These are phyloP conservation scores for Pythium rhizo-oryzae DNA, from an alignment of 352 stramenopile genomes.

Conservation along the genomic window DNA sequence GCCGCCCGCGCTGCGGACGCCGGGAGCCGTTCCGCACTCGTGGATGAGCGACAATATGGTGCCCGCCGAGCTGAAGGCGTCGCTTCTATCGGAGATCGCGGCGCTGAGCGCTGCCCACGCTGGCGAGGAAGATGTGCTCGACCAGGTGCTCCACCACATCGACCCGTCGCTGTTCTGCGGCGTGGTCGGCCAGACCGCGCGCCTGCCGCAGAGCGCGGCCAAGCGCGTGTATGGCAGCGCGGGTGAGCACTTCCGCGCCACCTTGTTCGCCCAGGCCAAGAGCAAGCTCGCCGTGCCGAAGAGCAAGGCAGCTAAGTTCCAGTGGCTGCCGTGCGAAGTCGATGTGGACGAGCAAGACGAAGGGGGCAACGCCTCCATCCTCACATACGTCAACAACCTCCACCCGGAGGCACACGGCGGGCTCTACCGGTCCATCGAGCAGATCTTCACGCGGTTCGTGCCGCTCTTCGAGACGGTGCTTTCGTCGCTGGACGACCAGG, in stretches of 20 bases:
- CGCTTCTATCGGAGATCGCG: constrained; percentile 31
- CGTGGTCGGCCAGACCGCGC: constrained; percentile 41
- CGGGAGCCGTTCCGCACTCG: constrained; percentile 30
- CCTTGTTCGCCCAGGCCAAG: constrained; percentile 28
- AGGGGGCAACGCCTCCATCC: not conserved
- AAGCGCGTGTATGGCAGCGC: constrained; percentile 12
- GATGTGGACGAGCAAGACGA: not conserved
- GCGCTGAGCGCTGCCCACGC: constrained; percentile 41
- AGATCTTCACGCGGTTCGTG: constrained; percentile 28
- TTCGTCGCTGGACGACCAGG: constrained; percentile 12
- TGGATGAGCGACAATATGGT: constrained; percentile 42
- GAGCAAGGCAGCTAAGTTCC: constrained; percentile 36
- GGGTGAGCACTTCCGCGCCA: constrained; percentile 37
- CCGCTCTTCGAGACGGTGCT: constrained; percentile 36
- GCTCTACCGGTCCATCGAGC: constrained; percentile 26
- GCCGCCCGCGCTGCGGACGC: constrained; percentile 19
- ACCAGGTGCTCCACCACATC: constrained; percentile 58
- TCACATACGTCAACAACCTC: constrained; percentile 35
- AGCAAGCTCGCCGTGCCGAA: constrained; percentile 15
- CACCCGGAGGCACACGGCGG: constrained; percentile 20
- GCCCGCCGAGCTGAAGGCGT: constrained; percentile 24
- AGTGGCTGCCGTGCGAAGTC: constrained; percentile 26
- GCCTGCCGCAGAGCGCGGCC: not conserved
- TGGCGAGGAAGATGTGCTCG: constrained; percentile 35
- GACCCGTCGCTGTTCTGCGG: constrained; percentile 69